Evolutionary conservation across 1,284 basidiomycete genomes (phyloP).

Genomic region (Irpex rosettiformis): DNA sequence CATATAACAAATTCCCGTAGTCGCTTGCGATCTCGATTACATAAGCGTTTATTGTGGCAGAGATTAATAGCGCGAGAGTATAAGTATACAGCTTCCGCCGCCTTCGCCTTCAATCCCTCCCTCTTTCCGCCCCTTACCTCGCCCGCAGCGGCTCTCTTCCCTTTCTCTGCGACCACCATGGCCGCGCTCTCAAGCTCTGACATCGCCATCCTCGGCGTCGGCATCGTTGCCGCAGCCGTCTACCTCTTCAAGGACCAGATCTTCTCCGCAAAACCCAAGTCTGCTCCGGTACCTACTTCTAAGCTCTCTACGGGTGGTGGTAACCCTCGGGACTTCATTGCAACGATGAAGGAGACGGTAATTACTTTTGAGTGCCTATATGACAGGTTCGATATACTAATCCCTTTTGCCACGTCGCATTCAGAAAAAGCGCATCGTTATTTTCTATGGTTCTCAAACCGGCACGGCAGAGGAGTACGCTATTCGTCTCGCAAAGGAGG

Average conservation of each 20-base stretch:
- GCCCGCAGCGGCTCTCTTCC: conserved; percentile 22
- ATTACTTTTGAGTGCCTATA: conserved; percentile 32
- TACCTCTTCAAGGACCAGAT: conserved; percentile 80
- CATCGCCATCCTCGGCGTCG: conserved; percentile 63
- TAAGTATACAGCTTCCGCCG: neutral
- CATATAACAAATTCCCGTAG: neutral
- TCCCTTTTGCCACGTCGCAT: conserved; percentile 10
- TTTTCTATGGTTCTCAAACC: conserved; percentile 96
- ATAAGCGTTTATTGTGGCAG: neutral
- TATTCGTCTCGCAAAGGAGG: conserved; percentile 90
- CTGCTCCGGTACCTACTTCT: conserved; percentile 41
- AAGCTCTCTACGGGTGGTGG: conserved; percentile 54
- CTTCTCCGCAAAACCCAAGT: conserved; percentile 60
- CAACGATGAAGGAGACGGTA: conserved; percentile 87
- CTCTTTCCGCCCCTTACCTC: conserved; percentile 5
- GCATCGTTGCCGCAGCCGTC: conserved; percentile 65
- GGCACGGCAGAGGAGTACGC: conserved; percentile 97
- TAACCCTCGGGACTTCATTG: conserved; percentile 86
- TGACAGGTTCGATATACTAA: neutral
- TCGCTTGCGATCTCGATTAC: neutral
- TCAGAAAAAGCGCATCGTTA: conserved; percentile 91
- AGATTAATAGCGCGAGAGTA: neutral
- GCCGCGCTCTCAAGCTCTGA: conserved; percentile 54
- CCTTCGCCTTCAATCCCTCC: conserved; percentile 10
- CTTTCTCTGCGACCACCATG: conserved; percentile 38